phyloP scores from a whole-genome alignment of 257 asterid genomes.

The Ballota nigra region DNA sequence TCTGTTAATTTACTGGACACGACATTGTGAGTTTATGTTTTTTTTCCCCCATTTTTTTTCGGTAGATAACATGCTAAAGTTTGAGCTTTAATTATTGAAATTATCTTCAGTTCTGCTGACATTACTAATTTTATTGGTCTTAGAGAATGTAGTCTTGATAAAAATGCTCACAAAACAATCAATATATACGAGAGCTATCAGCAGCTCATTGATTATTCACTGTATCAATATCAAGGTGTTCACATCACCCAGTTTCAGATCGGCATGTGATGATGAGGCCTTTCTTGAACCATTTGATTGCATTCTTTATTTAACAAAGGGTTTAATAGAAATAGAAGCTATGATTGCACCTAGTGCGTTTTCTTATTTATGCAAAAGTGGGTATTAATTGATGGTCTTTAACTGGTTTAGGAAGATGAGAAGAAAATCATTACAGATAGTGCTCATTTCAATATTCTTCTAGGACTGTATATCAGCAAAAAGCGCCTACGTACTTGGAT shows the following conservation, averaged over 20 bases:
- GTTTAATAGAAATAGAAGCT: not conserved
- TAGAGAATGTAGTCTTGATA: not conserved
- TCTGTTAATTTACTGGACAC: not conserved
- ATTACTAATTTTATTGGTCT: not conserved
- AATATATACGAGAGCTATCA: no score
- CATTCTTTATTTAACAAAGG: not conserved
- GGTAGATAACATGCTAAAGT: not conserved
- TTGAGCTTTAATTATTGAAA: not conserved
- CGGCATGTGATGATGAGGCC: not conserved
- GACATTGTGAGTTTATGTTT: not conserved
- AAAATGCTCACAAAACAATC: not conserved
- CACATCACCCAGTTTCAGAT: not conserved
- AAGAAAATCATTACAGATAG: not conserved
- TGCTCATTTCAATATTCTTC: not conserved
- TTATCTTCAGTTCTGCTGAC: not conserved
- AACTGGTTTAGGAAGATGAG: not conserved
- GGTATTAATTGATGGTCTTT: not conserved
- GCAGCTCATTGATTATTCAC: not conserved
- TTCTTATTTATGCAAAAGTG: not conserved
- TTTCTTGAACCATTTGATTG: not conserved
- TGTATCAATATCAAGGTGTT: not conserved
- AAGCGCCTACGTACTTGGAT: not conserved
- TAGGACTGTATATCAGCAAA: not conserved
- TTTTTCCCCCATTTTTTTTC: no score
- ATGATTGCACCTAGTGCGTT: not conserved